Percentiles rank a stretch among this genome's conserved stretches.
These are phyloP conservation scores for Exserohilum turcica DNA, from an alignment of 2,329 filamentous ascomycete species.

Conservation along the genomic window DNA sequence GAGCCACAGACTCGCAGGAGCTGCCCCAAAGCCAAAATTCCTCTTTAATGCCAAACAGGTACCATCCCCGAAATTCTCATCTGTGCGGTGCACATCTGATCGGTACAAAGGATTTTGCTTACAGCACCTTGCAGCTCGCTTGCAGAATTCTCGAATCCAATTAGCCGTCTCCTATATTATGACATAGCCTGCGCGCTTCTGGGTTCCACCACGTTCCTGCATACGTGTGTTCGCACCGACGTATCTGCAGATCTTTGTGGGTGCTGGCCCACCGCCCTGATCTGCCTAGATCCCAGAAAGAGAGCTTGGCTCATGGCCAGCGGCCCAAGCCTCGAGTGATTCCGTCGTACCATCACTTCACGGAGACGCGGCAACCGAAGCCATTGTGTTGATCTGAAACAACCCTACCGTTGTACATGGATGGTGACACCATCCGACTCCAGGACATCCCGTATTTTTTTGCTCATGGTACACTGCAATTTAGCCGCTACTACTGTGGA, in stretches of 20 bases:
- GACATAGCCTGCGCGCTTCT: slow-evolving; percentile 1
- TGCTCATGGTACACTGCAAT: not conserved
- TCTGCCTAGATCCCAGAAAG: not conserved
- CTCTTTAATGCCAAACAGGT: not conserved
- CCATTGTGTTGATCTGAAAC: slow-evolving; percentile 7
- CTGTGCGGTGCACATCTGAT: not conserved
- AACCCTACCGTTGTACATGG: slow-evolving; percentile 3
- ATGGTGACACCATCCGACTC: slow-evolving; percentile 7
- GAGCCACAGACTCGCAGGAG: not conserved
- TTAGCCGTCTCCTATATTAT: slow-evolving; percentile 2
- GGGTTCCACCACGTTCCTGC: slow-evolving; percentile 10
- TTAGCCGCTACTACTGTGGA: not conserved
- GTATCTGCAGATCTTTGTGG: slow-evolving; percentile 1
- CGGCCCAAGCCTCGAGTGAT: not conserved
- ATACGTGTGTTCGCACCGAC: slow-evolving; percentile 6
- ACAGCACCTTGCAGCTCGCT: slow-evolving; percentile 4
- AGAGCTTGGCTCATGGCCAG: not conserved
- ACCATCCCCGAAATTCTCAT: not conserved
- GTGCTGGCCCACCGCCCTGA: not conserved
- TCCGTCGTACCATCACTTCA: not conserved
- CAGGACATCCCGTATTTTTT: not conserved
- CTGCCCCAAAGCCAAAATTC: not conserved
- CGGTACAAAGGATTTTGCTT: slow-evolving; percentile 4
- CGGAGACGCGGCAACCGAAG: not conserved
- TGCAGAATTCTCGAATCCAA: slow-evolving; percentile 4